Conservation (phyloP, 148 eudicot species). For the Heliamphora exappendiculata region DNA sequence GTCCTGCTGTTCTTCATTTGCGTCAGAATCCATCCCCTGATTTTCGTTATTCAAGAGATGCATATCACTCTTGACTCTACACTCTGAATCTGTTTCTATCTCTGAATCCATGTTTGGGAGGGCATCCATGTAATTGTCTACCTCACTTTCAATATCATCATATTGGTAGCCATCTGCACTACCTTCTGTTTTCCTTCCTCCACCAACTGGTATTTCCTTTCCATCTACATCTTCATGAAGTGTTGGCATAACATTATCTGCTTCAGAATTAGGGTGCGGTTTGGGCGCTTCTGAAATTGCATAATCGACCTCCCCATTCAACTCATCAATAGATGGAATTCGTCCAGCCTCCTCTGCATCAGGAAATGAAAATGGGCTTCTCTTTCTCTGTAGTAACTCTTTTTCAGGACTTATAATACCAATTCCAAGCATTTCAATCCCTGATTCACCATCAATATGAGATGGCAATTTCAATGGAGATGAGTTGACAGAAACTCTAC, state of each 20-base stretch:
- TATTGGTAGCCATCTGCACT: slow-evolving; percentile 37
- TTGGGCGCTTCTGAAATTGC: slow-evolving; percentile 16
- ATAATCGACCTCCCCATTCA: slow-evolving; percentile 20
- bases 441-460: slow-evolving; percentile 30
- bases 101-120: slow-evolving; percentile 77
- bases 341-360: slow-evolving; percentile 24
- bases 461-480: slow-evolving; percentile 31
- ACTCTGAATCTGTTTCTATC: slow-evolving; percentile 65
- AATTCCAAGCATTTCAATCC: slow-evolving; percentile 43
- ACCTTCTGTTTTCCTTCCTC: slow-evolving; percentile 34
- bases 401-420: slow-evolving; percentile 37
- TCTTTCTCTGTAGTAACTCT: slow-evolving; percentile 32
- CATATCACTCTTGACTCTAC: slow-evolving; percentile 29
- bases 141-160: slow-evolving; percentile 73
- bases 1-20: slow-evolving; percentile 35
- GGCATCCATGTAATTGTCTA: slow-evolving; percentile 80
- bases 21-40: slow-evolving; percentile 43
- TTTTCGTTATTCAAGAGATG: slow-evolving; percentile 21
- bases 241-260: slow-evolving; percentile 20
- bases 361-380: slow-evolving; percentile 36
- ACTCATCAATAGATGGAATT: slow-evolving; percentile 25
- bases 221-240: slow-evolving; percentile 26
- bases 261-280: slow-evolving; percentile 16
- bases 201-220: slow-evolving; percentile 34
- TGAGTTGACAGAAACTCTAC: slow-evolving; percentile 37